Evolutionary conservation across 2,329 filamentous ascomycete species (phyloP), one percentile per base, ranked within the genome.

Genomic region (Mariannaea elegans): DNA sequence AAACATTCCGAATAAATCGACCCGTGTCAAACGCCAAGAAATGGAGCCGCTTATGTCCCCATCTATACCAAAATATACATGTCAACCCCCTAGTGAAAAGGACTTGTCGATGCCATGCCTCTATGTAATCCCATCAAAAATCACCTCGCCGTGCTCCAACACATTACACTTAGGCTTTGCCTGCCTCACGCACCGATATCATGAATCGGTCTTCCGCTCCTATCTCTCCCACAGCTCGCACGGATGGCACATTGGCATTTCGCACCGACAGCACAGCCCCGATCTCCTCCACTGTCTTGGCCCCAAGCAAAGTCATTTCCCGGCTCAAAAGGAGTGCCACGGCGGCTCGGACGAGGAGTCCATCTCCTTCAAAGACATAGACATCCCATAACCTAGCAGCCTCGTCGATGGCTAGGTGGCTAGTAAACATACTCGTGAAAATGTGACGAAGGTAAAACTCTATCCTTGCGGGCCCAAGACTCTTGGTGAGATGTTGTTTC

Each of bases 361-460:
- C 81, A 64, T 96, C 92, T 23, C 91, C 91, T 71, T 96, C 92
- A 65, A 96, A 93, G 3, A 91, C 87, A 66, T 92, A 93, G 0
- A 94, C 86, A 64, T 96, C 92, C 90, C 91, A 94, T 12, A 95
- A 76, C 2, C 92, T 80, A 1, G 87, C 86, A 4, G 87, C 90
- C 66, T 90, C 85, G 68, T 94, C 91, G 14, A 93, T 81, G 7
- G 84, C 83, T 4, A 92, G 77, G 36, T 84, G 80, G 14, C 77
- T 75, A 0, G 89, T 89, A 72, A 92, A 91, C 6, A 93, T 78
- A 14, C 81, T 81, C 6, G 83, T 84, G 68, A 92, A 90, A 50
- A 91, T 78, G 13, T 82, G 78, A 24, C 81, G 76, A 7, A 93
- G 79, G 65, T 87, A 91, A 16, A 75, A 64, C 49, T 87, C 77